Evolutionary conservation across 1,139 yeast species (phyloP).

Genomic region (Saccharomyces hybrid): DNA sequence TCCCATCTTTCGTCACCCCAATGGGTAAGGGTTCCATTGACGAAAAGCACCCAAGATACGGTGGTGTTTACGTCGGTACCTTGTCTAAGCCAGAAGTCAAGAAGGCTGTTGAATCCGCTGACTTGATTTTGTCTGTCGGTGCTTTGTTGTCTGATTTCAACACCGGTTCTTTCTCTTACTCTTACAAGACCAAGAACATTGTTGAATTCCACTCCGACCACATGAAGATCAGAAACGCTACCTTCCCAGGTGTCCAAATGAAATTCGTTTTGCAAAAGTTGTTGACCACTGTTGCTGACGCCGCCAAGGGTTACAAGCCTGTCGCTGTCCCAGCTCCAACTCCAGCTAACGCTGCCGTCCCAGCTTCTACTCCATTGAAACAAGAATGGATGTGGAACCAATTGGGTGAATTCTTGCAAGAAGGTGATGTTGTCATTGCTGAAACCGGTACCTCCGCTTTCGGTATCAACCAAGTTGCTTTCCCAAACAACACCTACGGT

Average conservation of each 20-base stretch:
- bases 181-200: slow-evolving; percentile 69
- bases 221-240: slow-evolving; percentile 67
- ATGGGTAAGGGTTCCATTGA: slow-evolving; percentile 82
- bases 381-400: no score
- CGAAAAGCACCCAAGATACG: slow-evolving; percentile 67
- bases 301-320: slow-evolving; percentile 37
- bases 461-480: no score
- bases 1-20: slow-evolving; percentile 81
- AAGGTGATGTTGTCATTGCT: no score
- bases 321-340: slow-evolving; percentile 41
- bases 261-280: slow-evolving; percentile 53
- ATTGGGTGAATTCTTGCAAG: no score
- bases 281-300: slow-evolving; percentile 34
- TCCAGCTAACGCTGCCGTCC: no score
- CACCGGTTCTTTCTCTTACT: slow-evolving; percentile 23
- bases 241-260: slow-evolving; percentile 75
- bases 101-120: slow-evolving; percentile 30
- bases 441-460: no score
- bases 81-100: slow-evolving; percentile 69
- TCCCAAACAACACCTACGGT: slow-evolving; percentile 48
- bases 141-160: no score
- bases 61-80: slow-evolving; percentile 82
- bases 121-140: no score
- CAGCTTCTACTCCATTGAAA: no score
- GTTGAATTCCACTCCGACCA: slow-evolving; percentile 88